Base-by-base conservation (phyloP, 257 asterid species). In the Pogostemon cablin region DNA sequence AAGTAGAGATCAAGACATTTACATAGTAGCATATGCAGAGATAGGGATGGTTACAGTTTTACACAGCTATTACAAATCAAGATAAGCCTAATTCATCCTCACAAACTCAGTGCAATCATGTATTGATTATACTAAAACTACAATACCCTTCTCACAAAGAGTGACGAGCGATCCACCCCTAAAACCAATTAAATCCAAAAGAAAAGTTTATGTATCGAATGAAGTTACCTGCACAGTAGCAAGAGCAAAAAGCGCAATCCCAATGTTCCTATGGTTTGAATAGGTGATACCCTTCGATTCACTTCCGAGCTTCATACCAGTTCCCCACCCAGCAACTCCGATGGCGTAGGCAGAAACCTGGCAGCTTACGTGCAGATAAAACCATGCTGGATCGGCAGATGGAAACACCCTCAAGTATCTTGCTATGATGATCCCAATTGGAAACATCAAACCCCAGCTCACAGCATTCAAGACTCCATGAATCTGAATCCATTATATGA, bases 271-370 rank as follows among this genome's bases (percentile, higher is more conserved):
- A 74, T 91, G 98, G n/a, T 0, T 35, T 37, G 81, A 50, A 59
- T 86, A 79, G 1, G 74, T 75, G 57, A 87, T 34, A 11, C 80
- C 90, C 74, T 70, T 77, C 0, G 98, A 91, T 68, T 87, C 81
- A 63, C 89, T 80, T 9, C 99, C 98, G 4, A 95, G 96, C 75
- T 79, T 87, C 48, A 95, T 78, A 41, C 99, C 99, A 37, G 95
- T 91, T 6, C 75, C 95, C 96, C 96, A 93, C 3, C 96, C 98
- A n/a, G 96, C 87, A 74, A 93, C 96, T 12, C 97, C 97, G n/a
- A 93, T 80, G 40, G 79, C 80, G 43, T 89, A 91, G 9, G 95
- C 88, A 34, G 96, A 84, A 17, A 81, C 35, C 50, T 95, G 99
- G 84, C 95, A 89, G 64, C 62, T 79, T 64, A 81, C 69, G 59